These are phyloP conservation scores for Ogataea hybrid DNA, from an alignment of 1,139 yeast species.

Conservation along the genomic window DNA sequence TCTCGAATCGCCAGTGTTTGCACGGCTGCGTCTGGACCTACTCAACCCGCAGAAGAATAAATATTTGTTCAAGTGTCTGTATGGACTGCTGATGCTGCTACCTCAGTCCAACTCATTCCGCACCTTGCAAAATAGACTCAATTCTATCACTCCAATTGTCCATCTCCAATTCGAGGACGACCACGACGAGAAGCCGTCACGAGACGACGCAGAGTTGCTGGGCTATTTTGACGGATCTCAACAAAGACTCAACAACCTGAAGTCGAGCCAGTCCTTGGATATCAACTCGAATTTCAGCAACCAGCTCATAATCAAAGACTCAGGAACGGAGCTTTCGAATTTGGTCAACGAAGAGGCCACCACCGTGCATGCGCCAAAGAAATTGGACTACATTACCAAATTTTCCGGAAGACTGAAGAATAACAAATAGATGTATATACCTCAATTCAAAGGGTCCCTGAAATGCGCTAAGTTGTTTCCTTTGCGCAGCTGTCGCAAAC, in stretches of 20 bases:
- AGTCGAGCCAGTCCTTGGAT: constrained; percentile 8
- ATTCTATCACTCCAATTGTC: constrained; percentile 43
- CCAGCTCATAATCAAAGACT: constrained; percentile 14
- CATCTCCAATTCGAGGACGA: constrained; percentile 23
- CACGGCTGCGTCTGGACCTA: constrained; percentile 80
- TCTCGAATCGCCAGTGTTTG: constrained; percentile 83
- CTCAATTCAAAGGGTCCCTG: constrained; percentile 50
- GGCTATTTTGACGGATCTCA: constrained; percentile 63
- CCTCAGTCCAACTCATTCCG: constrained; percentile 96
- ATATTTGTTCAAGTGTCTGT: constrained; percentile 78
- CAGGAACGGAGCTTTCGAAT: constrained; percentile 11
- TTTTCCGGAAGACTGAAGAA: constrained; percentile 21
- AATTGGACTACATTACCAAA: constrained; percentile 22
- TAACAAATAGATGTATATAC: constrained; percentile 9
- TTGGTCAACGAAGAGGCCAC: constrained; percentile 14
- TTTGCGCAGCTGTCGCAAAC: constrained; percentile 43
- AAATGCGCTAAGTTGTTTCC: constrained; percentile 62
- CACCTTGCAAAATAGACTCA: constrained; percentile 72
- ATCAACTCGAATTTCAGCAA: constrained; percentile 11
- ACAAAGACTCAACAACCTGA: constrained; percentile 46
- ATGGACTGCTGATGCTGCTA: constrained; percentile 88
- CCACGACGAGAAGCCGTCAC: constrained; percentile 7
- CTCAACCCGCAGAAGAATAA: constrained; percentile 86
- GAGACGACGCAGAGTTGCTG: constrained; percentile 45
- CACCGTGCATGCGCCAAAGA: constrained; percentile 13